phyloP scores from a whole-genome alignment of 140 eudicot genomes.

The Anethum foeniculum region DNA sequence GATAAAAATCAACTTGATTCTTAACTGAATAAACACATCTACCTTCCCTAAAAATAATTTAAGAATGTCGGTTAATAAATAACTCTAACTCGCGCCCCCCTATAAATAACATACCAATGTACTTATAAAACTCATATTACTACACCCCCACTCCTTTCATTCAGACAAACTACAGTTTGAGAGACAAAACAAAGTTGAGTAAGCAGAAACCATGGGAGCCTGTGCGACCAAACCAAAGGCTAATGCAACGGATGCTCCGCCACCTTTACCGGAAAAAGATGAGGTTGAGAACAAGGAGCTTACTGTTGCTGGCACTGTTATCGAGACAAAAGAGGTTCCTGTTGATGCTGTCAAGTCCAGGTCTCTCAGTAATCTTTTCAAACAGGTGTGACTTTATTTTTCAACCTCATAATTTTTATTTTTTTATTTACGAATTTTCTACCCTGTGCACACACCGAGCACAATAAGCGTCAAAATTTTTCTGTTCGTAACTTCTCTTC shows the following conservation, averaged over 20 bases:
- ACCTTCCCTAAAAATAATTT: background rate
- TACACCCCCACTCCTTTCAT: background rate
- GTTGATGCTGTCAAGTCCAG: background rate
- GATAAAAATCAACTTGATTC: no score
- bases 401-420: background rate
- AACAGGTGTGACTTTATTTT: background rate
- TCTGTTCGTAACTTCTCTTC: no score
- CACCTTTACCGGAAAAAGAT: background rate
- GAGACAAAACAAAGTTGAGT: background rate
- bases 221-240: background rate
- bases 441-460: no score
- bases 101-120: background rate
- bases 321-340: background rate
- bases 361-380: slow-evolving; percentile 6
- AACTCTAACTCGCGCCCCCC: background rate
- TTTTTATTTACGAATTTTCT: no score
- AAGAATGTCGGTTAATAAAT: background rate
- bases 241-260: background rate
- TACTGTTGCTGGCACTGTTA: background rate
- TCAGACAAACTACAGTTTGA: background rate
- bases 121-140: background rate
- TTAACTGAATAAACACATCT: background rate
- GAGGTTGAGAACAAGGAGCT: slow-evolving; percentile 1
- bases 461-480: no score
- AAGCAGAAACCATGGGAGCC: background rate